Evolutionary conservation across 2,329 filamentous ascomycete genomes (phyloP), one percentile per base, ranked within the genome.

Genomic region (Colletotrichum horii): DNA sequence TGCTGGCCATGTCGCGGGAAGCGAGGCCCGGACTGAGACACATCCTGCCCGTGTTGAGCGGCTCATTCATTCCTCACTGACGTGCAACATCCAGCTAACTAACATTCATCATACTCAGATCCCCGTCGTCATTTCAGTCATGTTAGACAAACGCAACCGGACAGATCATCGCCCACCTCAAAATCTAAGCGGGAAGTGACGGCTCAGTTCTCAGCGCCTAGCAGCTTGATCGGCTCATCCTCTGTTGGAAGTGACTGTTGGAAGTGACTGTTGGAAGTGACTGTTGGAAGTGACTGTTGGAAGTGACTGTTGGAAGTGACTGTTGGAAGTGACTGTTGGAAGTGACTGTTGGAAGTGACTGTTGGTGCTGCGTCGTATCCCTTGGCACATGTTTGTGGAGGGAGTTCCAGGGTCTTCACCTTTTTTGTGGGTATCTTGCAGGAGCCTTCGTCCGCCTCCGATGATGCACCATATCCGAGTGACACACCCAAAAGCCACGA

Each of bases 401-500:
- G n/a, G 11, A 22, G 43, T n/a, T 52, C 43, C 43, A 22, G 43
- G 43, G 43, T 22, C 43, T 52, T 52, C 3, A 15, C 34, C 34
- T 8, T 38, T 71, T 62, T 58, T 64, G 56, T 64, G 71, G 56
- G 56, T 28, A 32, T 28, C 4, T 32, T 14, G 12, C 24, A 19
- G 32, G 12, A 34, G 34, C 19, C 22, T 22, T 43, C 14, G 52
- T 52, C 64, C 36, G 64, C 43, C 64, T 28, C 64, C 38, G 58
- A 30, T 28, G n/a, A 34, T 48, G 12, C 36, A 28, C 43, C 26
- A 52, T 22, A 48, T n/a, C 73, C 38, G 26, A 43, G 64, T 68
- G 65, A 65, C 70, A 73, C 70, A 52, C 43, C 43, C 19, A 52
- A 52, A 28, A 73, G 43, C 64, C 74, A 74, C 70, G 48, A 75